Conservation (phyloP, 2,329 filamentous ascomycete genomes). For the Fusarium aywerte region DNA sequence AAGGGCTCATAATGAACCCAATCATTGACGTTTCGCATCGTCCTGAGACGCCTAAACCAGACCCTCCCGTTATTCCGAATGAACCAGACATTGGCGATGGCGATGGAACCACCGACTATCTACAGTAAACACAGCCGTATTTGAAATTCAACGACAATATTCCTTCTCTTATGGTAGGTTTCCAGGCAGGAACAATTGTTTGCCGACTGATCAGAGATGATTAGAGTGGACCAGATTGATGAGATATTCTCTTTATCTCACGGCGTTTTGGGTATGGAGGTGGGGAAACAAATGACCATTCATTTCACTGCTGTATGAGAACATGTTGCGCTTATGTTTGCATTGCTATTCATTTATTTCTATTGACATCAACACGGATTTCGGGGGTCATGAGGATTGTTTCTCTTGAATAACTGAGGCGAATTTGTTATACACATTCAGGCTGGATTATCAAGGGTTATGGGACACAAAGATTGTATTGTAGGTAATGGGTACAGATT, state of each 20-base stretch:
- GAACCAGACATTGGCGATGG: slow-evolving; percentile 49
- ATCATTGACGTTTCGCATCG: slow-evolving; percentile 37
- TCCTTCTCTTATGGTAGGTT: slow-evolving; percentile 20
- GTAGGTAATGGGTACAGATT: neutral
- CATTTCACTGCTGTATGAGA: neutral
- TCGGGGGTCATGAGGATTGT: neutral
- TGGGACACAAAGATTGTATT: neutral
- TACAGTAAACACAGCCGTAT: slow-evolving; percentile 4
- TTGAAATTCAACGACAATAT: neutral
- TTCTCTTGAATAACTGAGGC: neutral
- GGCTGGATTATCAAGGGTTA: neutral
- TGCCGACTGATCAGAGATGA: slow-evolving; percentile 29
- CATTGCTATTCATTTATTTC: neutral
- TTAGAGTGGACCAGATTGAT: slow-evolving; percentile 22
- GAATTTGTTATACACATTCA: neutral
- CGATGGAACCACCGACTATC: slow-evolving; percentile 48
- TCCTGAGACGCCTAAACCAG: slow-evolving; percentile 49
- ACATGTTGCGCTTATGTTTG: neutral
- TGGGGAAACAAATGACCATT: neutral
- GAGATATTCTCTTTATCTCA: neutral
- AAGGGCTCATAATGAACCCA: slow-evolving; percentile 15
- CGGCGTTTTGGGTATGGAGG: slow-evolving; percentile 13
- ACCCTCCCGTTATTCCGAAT: slow-evolving; percentile 45
- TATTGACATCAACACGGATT: neutral
- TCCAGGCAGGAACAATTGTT: neutral